Percentiles rank a stretch among this genome's conserved stretches.
Conservation (phyloP, 1,284 basidiomycete genomes). For the Cryptococcus sp. region DNA sequence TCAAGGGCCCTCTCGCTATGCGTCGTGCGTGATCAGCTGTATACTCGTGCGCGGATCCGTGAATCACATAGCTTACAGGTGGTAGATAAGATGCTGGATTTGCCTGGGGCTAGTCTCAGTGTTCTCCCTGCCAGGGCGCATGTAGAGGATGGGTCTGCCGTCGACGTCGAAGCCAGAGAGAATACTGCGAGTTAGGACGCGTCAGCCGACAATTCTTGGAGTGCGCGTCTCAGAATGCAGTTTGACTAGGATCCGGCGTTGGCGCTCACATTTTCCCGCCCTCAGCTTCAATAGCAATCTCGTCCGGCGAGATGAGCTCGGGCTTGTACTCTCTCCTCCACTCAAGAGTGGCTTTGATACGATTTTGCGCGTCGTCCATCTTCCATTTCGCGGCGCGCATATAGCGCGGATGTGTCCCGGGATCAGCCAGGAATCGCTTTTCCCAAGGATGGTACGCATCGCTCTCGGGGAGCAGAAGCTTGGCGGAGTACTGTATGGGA, state of each 20-base stretch:
- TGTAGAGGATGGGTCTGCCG: constrained; percentile 76
- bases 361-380: constrained; percentile 69
- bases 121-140: constrained; percentile 80
- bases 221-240: not conserved
- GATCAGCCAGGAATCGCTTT: constrained; percentile 68
- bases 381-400: constrained; percentile 84
- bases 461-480: constrained; percentile 63
- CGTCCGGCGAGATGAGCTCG: constrained; percentile 75
- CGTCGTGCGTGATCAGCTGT: not conserved
- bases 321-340: constrained; percentile 81
- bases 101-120: constrained; percentile 73
- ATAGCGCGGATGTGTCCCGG: constrained; percentile 75
- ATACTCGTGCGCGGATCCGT: not conserved
- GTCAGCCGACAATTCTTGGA: not conserved
- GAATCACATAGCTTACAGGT: constrained; percentile 61
- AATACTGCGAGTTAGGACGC: constrained; percentile 57
- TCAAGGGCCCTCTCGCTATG: constrained; percentile 81
- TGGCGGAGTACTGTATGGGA: constrained; percentile 63
- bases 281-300: constrained; percentile 70
- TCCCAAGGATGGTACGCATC: constrained; percentile 77
- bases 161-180: constrained; percentile 80
- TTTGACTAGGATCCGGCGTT: no score
- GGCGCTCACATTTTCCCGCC: constrained; percentile 77
- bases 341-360: constrained; percentile 73
- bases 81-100: constrained; percentile 77